phyloP scores from a whole-genome alignment of 805 yeast species.

The Yamadazyma sp. region DNA sequence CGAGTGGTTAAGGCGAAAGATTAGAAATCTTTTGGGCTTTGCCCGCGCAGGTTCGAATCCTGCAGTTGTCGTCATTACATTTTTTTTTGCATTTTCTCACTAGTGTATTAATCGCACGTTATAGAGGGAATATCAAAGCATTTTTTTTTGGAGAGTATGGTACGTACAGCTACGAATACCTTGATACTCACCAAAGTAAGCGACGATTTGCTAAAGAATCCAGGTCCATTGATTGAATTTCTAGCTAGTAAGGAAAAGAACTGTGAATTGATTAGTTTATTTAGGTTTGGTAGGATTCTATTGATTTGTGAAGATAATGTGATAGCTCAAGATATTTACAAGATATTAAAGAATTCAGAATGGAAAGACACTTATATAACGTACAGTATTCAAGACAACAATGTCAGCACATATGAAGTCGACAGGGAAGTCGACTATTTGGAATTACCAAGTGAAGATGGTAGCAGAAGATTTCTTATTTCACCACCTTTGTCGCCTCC shows the following conservation, averaged over 20 bases:
- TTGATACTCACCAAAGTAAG: constrained; percentile 31
- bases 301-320: constrained; percentile 26
- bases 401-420: constrained; percentile 12
- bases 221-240: constrained; percentile 23
- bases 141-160: too few species aligned
- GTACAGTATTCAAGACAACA: constrained; percentile 35
- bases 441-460: constrained; percentile 39
- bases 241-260: constrained; percentile 21
- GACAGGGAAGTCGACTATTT: constrained; percentile 24
- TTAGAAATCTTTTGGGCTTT: constrained; percentile 50
- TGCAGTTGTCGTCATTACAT: constrained; percentile 55
- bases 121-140: too few species aligned
- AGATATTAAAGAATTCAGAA: constrained; percentile 13
- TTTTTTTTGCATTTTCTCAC: constrained; percentile 16
- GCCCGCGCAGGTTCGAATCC: constrained; percentile 68
- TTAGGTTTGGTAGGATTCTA: constrained; percentile 31
- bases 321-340: constrained; percentile 21
- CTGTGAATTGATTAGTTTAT: constrained; percentile 33
- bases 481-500: constrained; percentile 46
- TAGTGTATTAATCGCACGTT: too few species aligned
- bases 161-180: constrained; percentile 27
- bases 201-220: constrained; percentile 20
- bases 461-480: constrained; percentile 37
- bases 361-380: constrained; percentile 20
- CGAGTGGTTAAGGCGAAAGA: constrained; percentile 42